Evolutionary conservation across 768 basidiomycete genomes (phyloP).

Genomic region (Guyanaporus albipodus): DNA sequence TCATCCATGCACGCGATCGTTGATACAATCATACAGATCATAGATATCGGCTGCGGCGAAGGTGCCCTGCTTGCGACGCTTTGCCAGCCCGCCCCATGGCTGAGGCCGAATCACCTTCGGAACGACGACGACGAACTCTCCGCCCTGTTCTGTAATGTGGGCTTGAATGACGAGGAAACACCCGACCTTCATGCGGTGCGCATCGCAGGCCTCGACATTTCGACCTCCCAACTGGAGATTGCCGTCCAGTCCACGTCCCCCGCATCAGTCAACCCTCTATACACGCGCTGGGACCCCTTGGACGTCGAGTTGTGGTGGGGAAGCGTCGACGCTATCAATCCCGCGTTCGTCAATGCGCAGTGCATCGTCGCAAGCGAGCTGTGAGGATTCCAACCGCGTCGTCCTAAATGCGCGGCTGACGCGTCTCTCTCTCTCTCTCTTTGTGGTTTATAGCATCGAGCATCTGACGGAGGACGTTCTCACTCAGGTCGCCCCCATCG

Average conservation of each 20-base stretch:
- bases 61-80: conserved; percentile 69
- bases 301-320: conserved; percentile 71
- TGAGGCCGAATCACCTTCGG: conserved; percentile 31
- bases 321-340: conserved; percentile 63
- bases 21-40: conserved; percentile 42
- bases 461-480: conserved; percentile 63
- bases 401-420: too few relatives aligned
- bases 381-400: conserved; percentile 42
- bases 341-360: conserved; percentile 57
- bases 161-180: conserved; percentile 36
- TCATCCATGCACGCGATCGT: not conserved
- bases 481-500: conserved; percentile 57
- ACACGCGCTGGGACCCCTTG: conserved; percentile 65
- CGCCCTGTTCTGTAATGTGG: conserved; percentile 21
- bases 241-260: conserved; percentile 51
- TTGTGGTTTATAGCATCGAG: conserved; percentile 58
- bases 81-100: conserved; percentile 72
- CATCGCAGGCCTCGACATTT: conserved; percentile 70
- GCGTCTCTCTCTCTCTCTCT: too few relatives aligned
- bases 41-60: conserved; percentile 85
- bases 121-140: conserved; percentile 19
- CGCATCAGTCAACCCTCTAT: conserved; percentile 28
- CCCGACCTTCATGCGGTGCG: conserved; percentile 55
- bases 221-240: conserved; percentile 46
- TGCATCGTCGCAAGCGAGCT: conserved; percentile 81